Conservation (phyloP, 2,329 filamentous ascomycete genomes). For the Thyridium curvatum region DNA sequence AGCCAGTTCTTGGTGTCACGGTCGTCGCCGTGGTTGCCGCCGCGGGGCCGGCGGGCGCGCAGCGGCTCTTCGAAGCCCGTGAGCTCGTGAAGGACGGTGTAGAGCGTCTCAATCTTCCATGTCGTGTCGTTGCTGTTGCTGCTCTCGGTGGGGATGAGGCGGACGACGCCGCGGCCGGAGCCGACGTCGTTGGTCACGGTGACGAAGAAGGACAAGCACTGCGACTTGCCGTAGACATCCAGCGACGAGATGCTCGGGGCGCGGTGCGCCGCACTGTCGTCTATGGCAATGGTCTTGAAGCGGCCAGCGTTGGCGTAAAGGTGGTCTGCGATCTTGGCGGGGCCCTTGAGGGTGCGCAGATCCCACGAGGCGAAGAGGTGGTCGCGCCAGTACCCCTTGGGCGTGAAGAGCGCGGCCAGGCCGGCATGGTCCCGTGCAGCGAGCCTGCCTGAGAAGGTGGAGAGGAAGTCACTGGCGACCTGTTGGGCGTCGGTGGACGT, state of each 20-base stretch:
- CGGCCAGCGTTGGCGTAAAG: constrained; percentile 23
- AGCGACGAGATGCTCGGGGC: constrained; percentile 37
- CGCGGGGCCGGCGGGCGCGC: constrained; percentile 41
- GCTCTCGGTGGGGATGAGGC: constrained; percentile 36
- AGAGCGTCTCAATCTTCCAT: constrained; percentile 63
- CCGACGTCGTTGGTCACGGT: constrained; percentile 47
- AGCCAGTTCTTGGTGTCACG: constrained; percentile 53
- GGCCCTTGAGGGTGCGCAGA: constrained; percentile 43
- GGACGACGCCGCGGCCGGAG: constrained; percentile 47
- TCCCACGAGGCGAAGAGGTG: constrained; percentile 52
- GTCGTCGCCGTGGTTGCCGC: constrained; percentile 48
- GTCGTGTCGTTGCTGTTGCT: too few species aligned
- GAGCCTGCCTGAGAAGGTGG: constrained; percentile 33
- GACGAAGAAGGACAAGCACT: constrained; percentile 52
- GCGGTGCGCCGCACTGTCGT: constrained; percentile 35
- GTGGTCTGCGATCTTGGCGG: constrained; percentile 29
- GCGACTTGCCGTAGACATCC: constrained; percentile 40
- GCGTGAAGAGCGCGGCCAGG: constrained; percentile 31
- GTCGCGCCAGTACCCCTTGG: constrained; percentile 51
- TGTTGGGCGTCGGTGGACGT: constrained; percentile 24
- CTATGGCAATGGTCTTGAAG: constrained; percentile 36
- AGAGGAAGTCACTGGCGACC: constrained; percentile 30
- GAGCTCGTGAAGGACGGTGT: constrained; percentile 50
- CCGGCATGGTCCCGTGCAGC: constrained; percentile 22
- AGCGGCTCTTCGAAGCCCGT: constrained; percentile 45